phyloP scores from a whole-genome alignment of 2,329 filamentous ascomycete species.

The Cryoendolithus antarcticus region DNA sequence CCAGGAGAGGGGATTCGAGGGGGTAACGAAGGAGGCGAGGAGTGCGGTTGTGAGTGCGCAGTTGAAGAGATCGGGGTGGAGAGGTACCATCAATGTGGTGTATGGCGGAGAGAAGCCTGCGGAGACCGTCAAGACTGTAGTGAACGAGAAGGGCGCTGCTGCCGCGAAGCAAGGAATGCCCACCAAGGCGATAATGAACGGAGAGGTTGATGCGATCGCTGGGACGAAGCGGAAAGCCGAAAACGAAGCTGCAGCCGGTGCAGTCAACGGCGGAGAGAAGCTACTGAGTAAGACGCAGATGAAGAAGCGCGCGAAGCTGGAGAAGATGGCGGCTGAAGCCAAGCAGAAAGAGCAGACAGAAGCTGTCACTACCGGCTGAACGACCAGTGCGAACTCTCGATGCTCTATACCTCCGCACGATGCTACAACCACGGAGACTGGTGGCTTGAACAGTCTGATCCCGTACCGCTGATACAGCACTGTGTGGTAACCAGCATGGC shows the following conservation, averaged over 20 bases:
- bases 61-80: slow-evolving; percentile 70
- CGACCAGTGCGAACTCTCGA: too few relatives aligned
- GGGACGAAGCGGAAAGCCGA: too few relatives aligned
- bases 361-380: too few relatives aligned
- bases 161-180: slow-evolving; percentile 1
- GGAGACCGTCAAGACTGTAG: slow-evolving; percentile 20
- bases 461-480: too few relatives aligned
- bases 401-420: too few relatives aligned
- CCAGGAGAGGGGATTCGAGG: slow-evolving; percentile 67
- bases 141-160: slow-evolving; percentile 8
- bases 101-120: slow-evolving; percentile 47
- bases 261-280: too few relatives aligned
- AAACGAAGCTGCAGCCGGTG: too few relatives aligned
- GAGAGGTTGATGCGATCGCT: too few relatives aligned
- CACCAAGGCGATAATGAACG: too few relatives aligned
- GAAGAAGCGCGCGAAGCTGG: slow-evolving; percentile 18
- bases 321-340: slow-evolving; percentile 4
- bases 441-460: too few relatives aligned
- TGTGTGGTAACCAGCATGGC: too few relatives aligned
- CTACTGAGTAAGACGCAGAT: slow-evolving; percentile 18
- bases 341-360: background rate
- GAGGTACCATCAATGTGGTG: slow-evolving; percentile 76
- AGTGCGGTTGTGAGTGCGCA: slow-evolving; percentile 74
- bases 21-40: slow-evolving; percentile 58
- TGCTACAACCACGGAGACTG: too few relatives aligned